Conservation (phyloP, 163 green algal species). For the Coccomyxa subellipsoidea region DNA sequence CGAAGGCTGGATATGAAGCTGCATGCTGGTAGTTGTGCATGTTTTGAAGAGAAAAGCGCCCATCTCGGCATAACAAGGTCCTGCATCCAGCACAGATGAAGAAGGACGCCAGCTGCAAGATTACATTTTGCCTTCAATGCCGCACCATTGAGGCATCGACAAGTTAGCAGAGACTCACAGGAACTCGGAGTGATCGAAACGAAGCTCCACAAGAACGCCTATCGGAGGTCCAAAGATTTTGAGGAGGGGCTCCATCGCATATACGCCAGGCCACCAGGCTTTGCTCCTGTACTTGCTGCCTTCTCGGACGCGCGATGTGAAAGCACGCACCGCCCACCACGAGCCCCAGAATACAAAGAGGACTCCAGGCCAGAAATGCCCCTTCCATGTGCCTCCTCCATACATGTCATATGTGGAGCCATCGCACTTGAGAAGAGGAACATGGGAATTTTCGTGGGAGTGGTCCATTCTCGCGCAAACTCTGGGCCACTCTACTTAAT, state of each 20-base stretch:
- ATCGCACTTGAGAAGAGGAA: neutral
- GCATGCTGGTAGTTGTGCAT: conserved; percentile 59
- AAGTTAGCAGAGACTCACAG: conserved; percentile 5
- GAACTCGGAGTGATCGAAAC: conserved; percentile 36
- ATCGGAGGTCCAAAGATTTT: conserved; percentile 35
- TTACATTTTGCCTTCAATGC: neutral
- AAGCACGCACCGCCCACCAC: conserved; percentile 36
- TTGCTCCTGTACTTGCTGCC: conserved; percentile 11
- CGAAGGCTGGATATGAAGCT: conserved; percentile 40
- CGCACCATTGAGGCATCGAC: neutral
- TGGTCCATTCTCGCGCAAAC: neutral
- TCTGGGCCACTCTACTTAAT: no score
- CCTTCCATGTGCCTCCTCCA: conserved; percentile 6
- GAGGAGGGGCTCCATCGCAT: conserved; percentile 29
- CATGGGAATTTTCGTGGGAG: neutral
- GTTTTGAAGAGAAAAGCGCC: conserved; percentile 37
- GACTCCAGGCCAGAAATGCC: conserved; percentile 21
- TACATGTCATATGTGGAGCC: neutral
- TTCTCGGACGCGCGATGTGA: neutral
- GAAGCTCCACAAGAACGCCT: conserved; percentile 42
- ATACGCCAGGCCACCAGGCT: conserved; percentile 24
- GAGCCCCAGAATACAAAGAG: conserved; percentile 45
- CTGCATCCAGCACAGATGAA: conserved; percentile 10
- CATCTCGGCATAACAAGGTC: conserved; percentile 38
- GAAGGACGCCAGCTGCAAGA: neutral